phyloP scores from a whole-genome alignment of 257 asterid species.

The Oldenlandia corymbosa region DNA sequence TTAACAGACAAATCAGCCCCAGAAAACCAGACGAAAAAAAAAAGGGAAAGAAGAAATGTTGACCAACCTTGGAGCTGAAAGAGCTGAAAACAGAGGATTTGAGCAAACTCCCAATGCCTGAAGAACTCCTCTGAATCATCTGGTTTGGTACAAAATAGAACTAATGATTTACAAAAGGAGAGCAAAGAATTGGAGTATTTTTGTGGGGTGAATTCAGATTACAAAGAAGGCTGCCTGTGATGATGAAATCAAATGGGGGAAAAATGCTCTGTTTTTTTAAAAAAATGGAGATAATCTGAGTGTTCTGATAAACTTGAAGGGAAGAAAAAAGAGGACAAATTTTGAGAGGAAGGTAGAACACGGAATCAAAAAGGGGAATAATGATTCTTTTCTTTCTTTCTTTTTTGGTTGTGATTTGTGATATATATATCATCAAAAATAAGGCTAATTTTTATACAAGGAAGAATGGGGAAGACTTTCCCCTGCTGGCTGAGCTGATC shows the following conservation, averaged over 20 bases:
- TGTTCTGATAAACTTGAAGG: no score
- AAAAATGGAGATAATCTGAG: not conserved
- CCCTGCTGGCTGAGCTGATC: no score
- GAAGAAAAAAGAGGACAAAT: not conserved
- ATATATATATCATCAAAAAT: no score
- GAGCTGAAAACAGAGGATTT: not conserved
- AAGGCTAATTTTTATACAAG: no score
- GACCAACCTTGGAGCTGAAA: slow-evolving; percentile 3
- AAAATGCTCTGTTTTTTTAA: not conserved
- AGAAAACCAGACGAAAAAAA: no score
- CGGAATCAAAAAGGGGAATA: slow-evolving; percentile 4
- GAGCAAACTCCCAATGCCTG: not conserved
- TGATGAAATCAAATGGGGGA: no score
- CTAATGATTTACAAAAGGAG: not conserved
- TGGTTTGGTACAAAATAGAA: not conserved
- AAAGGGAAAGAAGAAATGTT: not conserved
- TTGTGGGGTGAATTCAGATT: not conserved
- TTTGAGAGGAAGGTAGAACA: not conserved
- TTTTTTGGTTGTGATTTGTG: not conserved
- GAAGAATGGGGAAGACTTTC: no score
- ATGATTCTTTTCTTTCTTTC: no score
- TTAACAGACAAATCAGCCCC: no score
- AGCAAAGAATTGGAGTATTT: not conserved
- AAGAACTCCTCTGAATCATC: not conserved
- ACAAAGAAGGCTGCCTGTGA: not conserved